Base-by-base conservation (phyloP, 179 eudicot species). In the Corrigiola litoralis region DNA sequence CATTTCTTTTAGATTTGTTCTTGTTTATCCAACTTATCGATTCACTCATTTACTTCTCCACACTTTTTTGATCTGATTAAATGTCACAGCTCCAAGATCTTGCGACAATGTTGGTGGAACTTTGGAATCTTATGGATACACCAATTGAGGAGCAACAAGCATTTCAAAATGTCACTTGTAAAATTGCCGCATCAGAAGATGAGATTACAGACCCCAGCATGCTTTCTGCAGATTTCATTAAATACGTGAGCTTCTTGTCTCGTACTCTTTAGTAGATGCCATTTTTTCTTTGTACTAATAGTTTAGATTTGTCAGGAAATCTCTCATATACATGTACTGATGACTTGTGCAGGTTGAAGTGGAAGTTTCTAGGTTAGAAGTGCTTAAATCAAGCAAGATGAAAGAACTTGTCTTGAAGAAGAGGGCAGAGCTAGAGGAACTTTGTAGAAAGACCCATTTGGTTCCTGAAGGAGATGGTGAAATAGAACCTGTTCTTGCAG, bases 61-160 rank as follows among this genome's bases (percentile, higher is more conserved):
- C 47, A n/a, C n/a, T 66, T 27, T 36, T 25, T 4, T 55, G 20
- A 38, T 41, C 7, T 18, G 14, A 57, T 40, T 12, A 1, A 53
- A 65, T 3, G 28, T 66, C 34, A 25, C 81, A 95, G 97, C 87
- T 95, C 28, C 97, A 95, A 95, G 97, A 95, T 72, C 95, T 91
- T 71, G 92, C 85, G 28, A 76, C 90, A 34, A 80, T 92, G 68
- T 58, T 95, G 83, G 77, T 91, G 80, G 92, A 91, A 78, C 88
- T 91, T 5, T 95, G 99, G 99, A 87, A 86, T 55, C 77, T 95
- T 60, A 91, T 95, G 99, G 97, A 95, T 75, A 91, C 96, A 24
- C 97, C 99, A 17, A 55, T 78, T 33, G 96, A 95, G 71, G 97
- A 91, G 84, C 97, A 91, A 61, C 95, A 85, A 72, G 71, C 78